Evolutionary conservation across 1,284 basidiomycete genomes (phyloP), one percentile per base, ranked within the genome.

Genomic region (Leccinum variabile): DNA sequence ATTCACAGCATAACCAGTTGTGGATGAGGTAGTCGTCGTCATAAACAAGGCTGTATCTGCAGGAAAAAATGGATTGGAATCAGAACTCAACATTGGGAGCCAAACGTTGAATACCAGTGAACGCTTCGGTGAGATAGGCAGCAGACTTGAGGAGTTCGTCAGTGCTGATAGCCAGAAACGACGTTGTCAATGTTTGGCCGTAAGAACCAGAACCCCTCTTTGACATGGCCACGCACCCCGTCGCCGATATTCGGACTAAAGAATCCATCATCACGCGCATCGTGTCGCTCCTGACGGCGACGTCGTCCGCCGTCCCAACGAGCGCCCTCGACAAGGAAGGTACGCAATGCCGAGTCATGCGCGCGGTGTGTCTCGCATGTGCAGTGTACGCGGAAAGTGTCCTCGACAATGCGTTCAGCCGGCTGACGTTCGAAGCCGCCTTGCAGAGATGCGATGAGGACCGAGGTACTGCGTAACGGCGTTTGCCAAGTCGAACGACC

Each of bases 221-320:
- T 77, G 95, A 98, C 80, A 97, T 97, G 95, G 95, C 95, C 22
- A 97, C 95, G 0, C 95, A 97, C 76, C 95, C 95, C 1, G 90
- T 97, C 60, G 92, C 94, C 8, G 95, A 97, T 76, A 84, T 93
- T 30, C 90, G 91, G 63, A 90, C 89, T 14, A 97, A 98, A 76
- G 94, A 95, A 72, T 82, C 84, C 65, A 86, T 97, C 70, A 82
- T 97, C 68, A 79, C 82, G 16, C 89, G 95, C 50, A 83, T 90
- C 44, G 83, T 93, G 44, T 77, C 87, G 6, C 83, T 97, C 39
- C 84, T 97, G 68, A 95, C 94, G 2, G 83, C 91, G 3, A 87
- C 89, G 5, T 96, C 95, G 3, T 84, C 91, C n/a, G 86, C 92
- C 18, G 82, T 97, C 46, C 46, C 22, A 1, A 77, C 85, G 3